phyloP scores from a whole-genome alignment of 1,139 yeast genomes.

The Taphrina deformans region DNA sequence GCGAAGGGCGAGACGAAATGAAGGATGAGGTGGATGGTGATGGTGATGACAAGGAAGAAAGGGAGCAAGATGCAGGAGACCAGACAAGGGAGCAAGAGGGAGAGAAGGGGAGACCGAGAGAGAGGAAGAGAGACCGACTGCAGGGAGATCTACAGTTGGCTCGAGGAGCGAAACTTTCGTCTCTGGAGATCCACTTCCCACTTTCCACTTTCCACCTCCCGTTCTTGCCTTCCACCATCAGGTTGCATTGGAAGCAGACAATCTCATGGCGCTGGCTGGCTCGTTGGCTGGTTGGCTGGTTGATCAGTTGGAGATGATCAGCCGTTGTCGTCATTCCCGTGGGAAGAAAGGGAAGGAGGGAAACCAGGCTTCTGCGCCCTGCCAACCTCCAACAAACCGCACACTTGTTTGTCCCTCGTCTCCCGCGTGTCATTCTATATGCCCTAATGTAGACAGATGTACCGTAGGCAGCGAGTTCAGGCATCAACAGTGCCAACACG shows the following conservation, averaged over 20 bases:
- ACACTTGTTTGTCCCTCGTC: no score
- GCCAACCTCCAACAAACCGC: no score
- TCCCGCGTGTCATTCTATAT: no score
- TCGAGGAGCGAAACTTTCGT: background rate
- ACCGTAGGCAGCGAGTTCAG: no score
- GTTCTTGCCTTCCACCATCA: background rate
- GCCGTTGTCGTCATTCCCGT: conserved; percentile 6
- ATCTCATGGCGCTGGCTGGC: no score
- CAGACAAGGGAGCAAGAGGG: background rate
- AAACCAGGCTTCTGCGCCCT: no score
- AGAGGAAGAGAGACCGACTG: background rate
- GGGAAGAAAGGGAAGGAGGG: no score
- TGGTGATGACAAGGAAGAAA: background rate
- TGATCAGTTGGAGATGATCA: background rate
- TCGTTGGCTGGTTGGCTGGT: no score
- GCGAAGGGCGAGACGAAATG: background rate
- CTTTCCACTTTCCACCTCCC: background rate
- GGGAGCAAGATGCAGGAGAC: background rate
- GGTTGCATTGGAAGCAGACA: no score
- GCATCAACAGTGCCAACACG: no score
- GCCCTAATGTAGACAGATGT: no score
- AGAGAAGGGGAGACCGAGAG: background rate
- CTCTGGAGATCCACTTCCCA: background rate
- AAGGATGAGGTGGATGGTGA: background rate
- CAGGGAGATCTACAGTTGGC: background rate